Evolutionary conservation across 2,329 filamentous ascomycete genomes (phyloP), one percentile per base, ranked within the genome.

Genomic region (Dothideomycetes sp.): DNA sequence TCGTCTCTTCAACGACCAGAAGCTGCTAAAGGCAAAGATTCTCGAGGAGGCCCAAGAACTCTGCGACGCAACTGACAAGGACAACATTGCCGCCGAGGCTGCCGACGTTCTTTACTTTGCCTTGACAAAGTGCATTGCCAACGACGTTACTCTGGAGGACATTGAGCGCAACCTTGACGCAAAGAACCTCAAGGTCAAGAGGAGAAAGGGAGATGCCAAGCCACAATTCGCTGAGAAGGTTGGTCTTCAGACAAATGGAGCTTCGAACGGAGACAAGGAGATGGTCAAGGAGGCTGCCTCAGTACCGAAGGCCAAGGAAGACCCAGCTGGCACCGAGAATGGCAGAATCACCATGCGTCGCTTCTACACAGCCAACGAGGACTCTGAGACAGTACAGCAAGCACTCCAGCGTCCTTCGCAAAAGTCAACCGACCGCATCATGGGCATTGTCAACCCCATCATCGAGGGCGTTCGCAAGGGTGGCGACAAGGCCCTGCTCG

Each of bases 21-120:
- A 93, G 60, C 73, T 98, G 41, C 66, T 95, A 40, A 75, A 84
- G 30, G 91, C 91, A 3, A 98, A 98, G 71, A 95, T 98, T 42
- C 93, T 96, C 79, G 91, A 98, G 63, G 91, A 98, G 62, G 91
- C 91, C 0, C 84, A 93, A 56, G 91, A 98, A 65, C 73, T 98
- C 29, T 95, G 89, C 56, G 79, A 91, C 49, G 89, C 91, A 12
- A 79, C 78, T 50, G 80, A 78, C 0, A 82, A 84, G 46, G 73
- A 88, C 47, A 84, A 96, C 11, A 76, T 94, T 47, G 86, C 91
- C 2, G 94, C 94, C 48, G 91, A 98, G 63, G 87, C 91, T 7
- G 91, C 91, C 0, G 91, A 98, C 57, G 68, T 98, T 42, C 79
- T 98, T 39, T 98, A 96, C 67, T 98, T 98, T 68, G 86, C 89